phyloP scores from a whole-genome alignment of 1,139 yeast genomes.

The Candida sp. region DNA sequence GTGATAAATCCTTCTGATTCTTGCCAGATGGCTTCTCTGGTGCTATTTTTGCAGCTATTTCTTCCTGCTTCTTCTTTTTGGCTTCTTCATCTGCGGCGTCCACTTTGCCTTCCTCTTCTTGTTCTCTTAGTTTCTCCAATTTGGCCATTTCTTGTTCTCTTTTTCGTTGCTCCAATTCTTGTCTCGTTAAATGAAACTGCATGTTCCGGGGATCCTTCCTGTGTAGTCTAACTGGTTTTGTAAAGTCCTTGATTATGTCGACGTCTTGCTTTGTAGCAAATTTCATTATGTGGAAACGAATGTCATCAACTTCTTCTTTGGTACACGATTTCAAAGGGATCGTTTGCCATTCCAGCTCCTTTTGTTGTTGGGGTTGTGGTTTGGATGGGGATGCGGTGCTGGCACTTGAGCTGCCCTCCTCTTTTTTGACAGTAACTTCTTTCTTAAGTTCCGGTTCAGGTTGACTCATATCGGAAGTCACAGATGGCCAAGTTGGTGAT shows the following conservation, averaged over 20 bases:
- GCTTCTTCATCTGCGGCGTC: constrained; percentile 22
- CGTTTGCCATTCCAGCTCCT: constrained; percentile 53
- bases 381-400: not conserved
- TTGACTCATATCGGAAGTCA: constrained; percentile 21
- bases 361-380: constrained; percentile 15
- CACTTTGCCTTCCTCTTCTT: constrained; percentile 21
- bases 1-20: constrained; percentile 56
- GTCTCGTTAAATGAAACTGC: constrained; percentile 78
- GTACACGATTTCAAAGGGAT: constrained; percentile 78
- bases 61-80: constrained; percentile 18
- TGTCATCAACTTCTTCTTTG: constrained; percentile 70
- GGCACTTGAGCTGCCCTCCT: constrained; percentile 11
- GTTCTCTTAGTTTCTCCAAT: constrained; percentile 6
- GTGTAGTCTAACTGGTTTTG: constrained; percentile 83
- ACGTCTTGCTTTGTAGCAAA: constrained; percentile 77
- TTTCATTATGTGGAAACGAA: constrained; percentile 80
- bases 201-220: constrained; percentile 92
- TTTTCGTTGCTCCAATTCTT: constrained; percentile 62
- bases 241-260: constrained; percentile 73
- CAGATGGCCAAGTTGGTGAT: not conserved
- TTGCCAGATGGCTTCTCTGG: constrained; percentile 14
- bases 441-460: constrained; percentile 31
- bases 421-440: constrained; percentile 29
- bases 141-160: constrained; percentile 33
- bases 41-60: constrained; percentile 4